A percentile compares a stretch with the other conserved stretches of the same genome.
These are phyloP conservation scores for Echria macrotheca DNA, from an alignment of 495 filamentous ascomycete species.

Conservation along the genomic window DNA sequence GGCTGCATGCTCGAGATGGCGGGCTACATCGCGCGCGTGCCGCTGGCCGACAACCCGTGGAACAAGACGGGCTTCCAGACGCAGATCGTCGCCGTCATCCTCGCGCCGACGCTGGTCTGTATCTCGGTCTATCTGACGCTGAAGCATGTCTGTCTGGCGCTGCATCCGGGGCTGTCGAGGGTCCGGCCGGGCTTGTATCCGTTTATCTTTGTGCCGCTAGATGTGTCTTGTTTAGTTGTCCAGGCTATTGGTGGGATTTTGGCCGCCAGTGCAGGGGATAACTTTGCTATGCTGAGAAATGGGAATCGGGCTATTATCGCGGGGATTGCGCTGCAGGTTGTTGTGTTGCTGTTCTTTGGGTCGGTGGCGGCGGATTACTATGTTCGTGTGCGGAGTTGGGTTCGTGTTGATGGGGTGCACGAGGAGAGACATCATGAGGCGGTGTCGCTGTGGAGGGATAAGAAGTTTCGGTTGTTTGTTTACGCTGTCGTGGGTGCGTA, in stretches of 20 bases:
- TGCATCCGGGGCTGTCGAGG: conserved; percentile 50
- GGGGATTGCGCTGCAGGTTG: conserved; percentile 66
- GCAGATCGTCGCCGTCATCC: conserved; percentile 62
- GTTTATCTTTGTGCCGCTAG: conserved; percentile 59
- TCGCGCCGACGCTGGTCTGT: conserved; percentile 60
- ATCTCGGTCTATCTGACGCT: conserved; percentile 64
- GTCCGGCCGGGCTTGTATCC: conserved; percentile 57
- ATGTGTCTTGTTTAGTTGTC: conserved; percentile 56
- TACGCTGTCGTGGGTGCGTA: conserved; percentile 52
- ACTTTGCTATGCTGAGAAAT: conserved; percentile 28
- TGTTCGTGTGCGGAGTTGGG: conserved; percentile 33
- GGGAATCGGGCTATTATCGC: conserved; percentile 66
- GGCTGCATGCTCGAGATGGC: conserved; percentile 41
- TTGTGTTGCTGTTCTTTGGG: conserved; percentile 56
- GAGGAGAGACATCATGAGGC: too few species aligned
- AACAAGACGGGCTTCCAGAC: conserved; percentile 54
- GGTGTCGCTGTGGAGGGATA: conserved; percentile 29
- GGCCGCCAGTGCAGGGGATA: conserved; percentile 45
- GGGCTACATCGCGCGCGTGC: conserved; percentile 58
- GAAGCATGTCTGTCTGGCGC: conserved; percentile 55
- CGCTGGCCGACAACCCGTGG: conserved; percentile 59
- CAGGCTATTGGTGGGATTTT: conserved; percentile 62
- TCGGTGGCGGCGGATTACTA: conserved; percentile 46
- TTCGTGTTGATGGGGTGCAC: not conserved
- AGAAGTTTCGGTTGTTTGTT: conserved; percentile 48